A percentile compares a stretch with the other conserved stretches of the same genome.
Evolutionary conservation across 2,329 filamentous ascomycete genomes (phyloP).

Genomic region (Lithohypha guttulata): DNA sequence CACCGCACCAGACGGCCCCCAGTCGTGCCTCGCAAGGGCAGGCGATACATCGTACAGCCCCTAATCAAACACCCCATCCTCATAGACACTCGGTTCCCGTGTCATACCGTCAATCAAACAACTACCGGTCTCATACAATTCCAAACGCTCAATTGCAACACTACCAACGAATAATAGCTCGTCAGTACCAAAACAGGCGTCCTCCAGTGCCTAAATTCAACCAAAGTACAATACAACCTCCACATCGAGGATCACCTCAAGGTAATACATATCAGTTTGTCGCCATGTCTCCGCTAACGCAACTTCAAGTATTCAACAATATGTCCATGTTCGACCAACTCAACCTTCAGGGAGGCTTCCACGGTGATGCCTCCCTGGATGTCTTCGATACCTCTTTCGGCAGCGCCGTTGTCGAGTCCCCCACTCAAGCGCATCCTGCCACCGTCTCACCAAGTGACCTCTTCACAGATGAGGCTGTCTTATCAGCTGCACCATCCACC

Average conservation of each 20-base stretch:
- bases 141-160: constrained; percentile 19
- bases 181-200: constrained; percentile 14
- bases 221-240: constrained; percentile 17
- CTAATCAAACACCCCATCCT: constrained; percentile 20
- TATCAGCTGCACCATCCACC: constrained; percentile 64
- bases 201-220: constrained; percentile 26
- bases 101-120: constrained; percentile 11
- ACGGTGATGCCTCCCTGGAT: constrained; percentile 17
- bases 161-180: constrained; percentile 17
- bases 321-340: constrained; percentile 19
- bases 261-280: constrained; percentile 33
- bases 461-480: constrained; percentile 44
- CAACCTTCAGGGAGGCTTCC: constrained; percentile 16
- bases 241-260: constrained; percentile 19
- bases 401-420: constrained; percentile 10
- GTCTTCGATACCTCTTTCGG: constrained; percentile 15
- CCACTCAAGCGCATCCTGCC: constrained; percentile 25
- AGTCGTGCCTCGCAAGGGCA: constrained; percentile 21
- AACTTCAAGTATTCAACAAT: constrained; percentile 12
- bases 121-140: constrained; percentile 19
- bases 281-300: constrained; percentile 9
- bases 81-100: constrained; percentile 20
- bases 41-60: constrained; percentile 25
- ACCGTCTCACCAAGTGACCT: constrained; percentile 75
- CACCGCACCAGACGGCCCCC: constrained; percentile 16